These are phyloP conservation scores for Backusella tuberculispora DNA, from an alignment of 192 early-diverging fungal species.

Conservation along the genomic window DNA sequence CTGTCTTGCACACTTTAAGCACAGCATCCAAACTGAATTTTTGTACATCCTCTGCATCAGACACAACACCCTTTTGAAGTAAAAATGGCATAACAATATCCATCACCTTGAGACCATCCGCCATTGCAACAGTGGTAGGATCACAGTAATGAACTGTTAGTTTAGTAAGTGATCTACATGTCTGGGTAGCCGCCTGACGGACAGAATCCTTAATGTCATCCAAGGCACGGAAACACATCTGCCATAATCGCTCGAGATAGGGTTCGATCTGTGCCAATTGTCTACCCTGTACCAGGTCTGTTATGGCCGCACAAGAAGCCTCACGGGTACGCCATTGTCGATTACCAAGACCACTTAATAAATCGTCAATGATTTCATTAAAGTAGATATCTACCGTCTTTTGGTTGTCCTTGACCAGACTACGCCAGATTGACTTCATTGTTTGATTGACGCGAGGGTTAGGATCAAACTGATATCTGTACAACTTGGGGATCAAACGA, in stretches of 20 bases:
- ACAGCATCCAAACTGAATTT: slow-evolving; percentile 80
- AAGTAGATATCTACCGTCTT: slow-evolving; percentile 77
- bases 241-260: slow-evolving; percentile 84
- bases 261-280: slow-evolving; percentile 71
- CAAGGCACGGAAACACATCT: slow-evolving; percentile 85
- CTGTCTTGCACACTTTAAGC: slow-evolving; percentile 83
- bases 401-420: slow-evolving; percentile 69
- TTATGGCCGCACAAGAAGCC: slow-evolving; percentile 74
- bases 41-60: slow-evolving; percentile 85
- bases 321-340: slow-evolving; percentile 88
- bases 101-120: slow-evolving; percentile 73
- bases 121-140: slow-evolving; percentile 57
- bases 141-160: slow-evolving; percentile 89
- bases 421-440: slow-evolving; percentile 92
- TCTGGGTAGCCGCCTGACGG: slow-evolving; percentile 75
- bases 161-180: slow-evolving; percentile 78
- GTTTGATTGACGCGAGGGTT: slow-evolving; percentile 82
- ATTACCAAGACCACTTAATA: slow-evolving; percentile 76
- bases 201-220: slow-evolving; percentile 97
- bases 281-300: slow-evolving; percentile 71
- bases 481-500: slow-evolving; percentile 81
- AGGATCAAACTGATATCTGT: slow-evolving; percentile 91
- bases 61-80: slow-evolving; percentile 72
- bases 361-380: slow-evolving; percentile 80
- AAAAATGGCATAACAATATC: slow-evolving; percentile 89